phyloP scores from a whole-genome alignment of 371 early-diverging fungal genomes.

The Batrachochytrium dendrobatidis region DNA sequence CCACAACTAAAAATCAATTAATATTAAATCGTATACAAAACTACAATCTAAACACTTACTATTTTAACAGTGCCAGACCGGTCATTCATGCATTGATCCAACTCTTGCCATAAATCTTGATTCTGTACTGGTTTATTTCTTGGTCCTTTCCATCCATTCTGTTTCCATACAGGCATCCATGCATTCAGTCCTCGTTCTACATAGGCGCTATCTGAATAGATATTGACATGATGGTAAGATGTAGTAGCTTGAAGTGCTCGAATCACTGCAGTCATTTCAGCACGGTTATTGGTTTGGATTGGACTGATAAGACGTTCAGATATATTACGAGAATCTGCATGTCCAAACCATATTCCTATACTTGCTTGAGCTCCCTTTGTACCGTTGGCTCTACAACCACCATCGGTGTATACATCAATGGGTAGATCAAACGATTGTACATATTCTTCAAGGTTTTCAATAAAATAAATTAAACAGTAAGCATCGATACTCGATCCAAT shows the following conservation, averaged over 20 bases:
- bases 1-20: slow-evolving; percentile 17
- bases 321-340: slow-evolving; percentile 63
- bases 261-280: slow-evolving; percentile 58
- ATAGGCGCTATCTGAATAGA: slow-evolving; percentile 70
- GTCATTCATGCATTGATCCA: slow-evolving; percentile 34
- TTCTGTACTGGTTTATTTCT: slow-evolving; percentile 56
- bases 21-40: background rate
- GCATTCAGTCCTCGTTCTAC: slow-evolving; percentile 45
- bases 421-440: background rate
- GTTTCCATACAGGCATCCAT: slow-evolving; percentile 67
- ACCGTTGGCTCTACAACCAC: slow-evolving; percentile 67
- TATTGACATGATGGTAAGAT: slow-evolving; percentile 25
- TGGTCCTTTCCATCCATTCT: slow-evolving; percentile 51
- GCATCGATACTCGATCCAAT: too few relatives aligned
- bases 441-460: too few relatives aligned
- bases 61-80: slow-evolving; percentile 39
- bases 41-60: slow-evolving; percentile 29
- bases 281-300: slow-evolving; percentile 78
- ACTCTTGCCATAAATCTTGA: slow-evolving; percentile 58
- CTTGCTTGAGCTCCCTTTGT: slow-evolving; percentile 57
- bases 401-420: slow-evolving; percentile 68
- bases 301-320: slow-evolving; percentile 53
- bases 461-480: too few relatives aligned
- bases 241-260: slow-evolving; percentile 49
- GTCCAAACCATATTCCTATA: slow-evolving; percentile 76